phyloP scores from a whole-genome alignment of 139 green algal species.

The Penium margaritaceum region DNA sequence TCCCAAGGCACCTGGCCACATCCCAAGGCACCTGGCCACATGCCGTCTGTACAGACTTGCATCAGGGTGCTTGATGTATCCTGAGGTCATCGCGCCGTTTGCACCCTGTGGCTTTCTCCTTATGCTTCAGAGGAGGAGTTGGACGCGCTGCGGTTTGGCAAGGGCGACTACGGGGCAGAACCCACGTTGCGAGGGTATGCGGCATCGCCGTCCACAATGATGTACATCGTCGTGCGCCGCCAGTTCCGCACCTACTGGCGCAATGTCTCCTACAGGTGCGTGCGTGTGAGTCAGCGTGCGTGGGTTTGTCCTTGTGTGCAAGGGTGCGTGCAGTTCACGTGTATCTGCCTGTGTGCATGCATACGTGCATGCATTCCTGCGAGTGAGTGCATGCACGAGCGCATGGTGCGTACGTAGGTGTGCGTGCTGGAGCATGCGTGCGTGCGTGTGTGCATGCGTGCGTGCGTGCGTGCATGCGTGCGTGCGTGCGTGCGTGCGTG shows the following conservation, averaged over 20 bases:
- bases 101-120: neutral
- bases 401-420: neutral
- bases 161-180: neutral
- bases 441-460: neutral
- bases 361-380: neutral
- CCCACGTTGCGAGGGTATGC: neutral
- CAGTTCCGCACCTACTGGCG: constrained; percentile 19
- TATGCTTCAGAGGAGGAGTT: neutral
- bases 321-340: neutral
- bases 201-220: neutral
- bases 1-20: no score
- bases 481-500: constrained; percentile 4
- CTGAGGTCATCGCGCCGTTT: neutral
- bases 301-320: neutral
- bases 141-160: neutral
- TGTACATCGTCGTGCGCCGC: neutral
- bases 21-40: no score
- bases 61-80: neutral
- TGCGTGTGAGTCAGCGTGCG: no score
- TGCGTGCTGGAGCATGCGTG: neutral
- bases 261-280: constrained; percentile 24
- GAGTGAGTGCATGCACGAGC: neutral
- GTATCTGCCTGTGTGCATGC: neutral
- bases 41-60: neutral
- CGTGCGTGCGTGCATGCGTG: neutral